Conservation (phyloP, 768 basidiomycete species). For the Russula compacta region DNA sequence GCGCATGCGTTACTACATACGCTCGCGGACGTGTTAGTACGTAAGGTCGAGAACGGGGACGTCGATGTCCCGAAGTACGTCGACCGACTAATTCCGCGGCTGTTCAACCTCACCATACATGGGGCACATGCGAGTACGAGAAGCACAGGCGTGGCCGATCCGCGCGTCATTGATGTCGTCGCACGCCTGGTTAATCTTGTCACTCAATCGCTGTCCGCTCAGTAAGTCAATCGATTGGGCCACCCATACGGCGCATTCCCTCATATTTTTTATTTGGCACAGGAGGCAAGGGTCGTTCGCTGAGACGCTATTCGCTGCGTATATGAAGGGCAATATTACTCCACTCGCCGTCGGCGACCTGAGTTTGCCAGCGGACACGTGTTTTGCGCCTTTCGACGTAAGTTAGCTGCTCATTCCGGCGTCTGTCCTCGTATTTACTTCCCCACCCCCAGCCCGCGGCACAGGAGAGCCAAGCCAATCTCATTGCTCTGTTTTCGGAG, state of each 20-base stretch:
- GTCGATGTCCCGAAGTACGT: slow-evolving; percentile 73
- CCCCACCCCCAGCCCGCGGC: slow-evolving; percentile 32
- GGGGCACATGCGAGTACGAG: slow-evolving; percentile 28
- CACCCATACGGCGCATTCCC: too few species aligned
- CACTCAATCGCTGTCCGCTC: slow-evolving; percentile 47
- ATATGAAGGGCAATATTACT: slow-evolving; percentile 43
- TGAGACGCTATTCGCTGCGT: slow-evolving; percentile 42
- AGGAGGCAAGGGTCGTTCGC: slow-evolving; percentile 64
- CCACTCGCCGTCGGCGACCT: slow-evolving; percentile 48
- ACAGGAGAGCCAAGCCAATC: slow-evolving; percentile 45
- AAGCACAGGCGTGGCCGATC: slow-evolving; percentile 31
- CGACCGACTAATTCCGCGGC: slow-evolving; percentile 59
- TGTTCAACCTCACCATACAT: slow-evolving; percentile 58
- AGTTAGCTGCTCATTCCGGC: not conserved
- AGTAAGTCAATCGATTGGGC: slow-evolving; percentile 41
- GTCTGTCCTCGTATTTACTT: not conserved
- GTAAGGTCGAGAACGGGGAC: slow-evolving; percentile 41
- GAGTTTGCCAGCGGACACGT: slow-evolving; percentile 32
- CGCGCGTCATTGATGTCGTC: slow-evolving; percentile 50
- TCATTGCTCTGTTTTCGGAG: slow-evolving; percentile 58
- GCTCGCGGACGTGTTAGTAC: slow-evolving; percentile 49
- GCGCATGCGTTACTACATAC: slow-evolving; percentile 73
- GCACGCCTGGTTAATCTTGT: slow-evolving; percentile 61
- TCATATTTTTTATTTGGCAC: not conserved
- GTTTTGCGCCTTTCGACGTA: slow-evolving; percentile 49